phyloP scores from a whole-genome alignment of 371 early-diverging fungal species.

The Rhizopus microsporus region DNA sequence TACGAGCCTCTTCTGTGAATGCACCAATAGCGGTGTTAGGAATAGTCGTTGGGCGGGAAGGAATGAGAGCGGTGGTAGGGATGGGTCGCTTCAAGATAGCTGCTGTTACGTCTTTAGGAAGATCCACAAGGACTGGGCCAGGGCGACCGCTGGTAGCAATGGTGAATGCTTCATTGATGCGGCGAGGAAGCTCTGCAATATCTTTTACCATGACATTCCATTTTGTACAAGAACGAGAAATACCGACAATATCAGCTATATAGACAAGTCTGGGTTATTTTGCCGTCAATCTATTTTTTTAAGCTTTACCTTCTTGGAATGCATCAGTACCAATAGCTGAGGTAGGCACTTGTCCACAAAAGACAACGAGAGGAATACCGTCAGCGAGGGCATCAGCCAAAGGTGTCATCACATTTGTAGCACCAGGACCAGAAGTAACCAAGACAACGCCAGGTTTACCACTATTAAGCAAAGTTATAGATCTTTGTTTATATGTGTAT shows the following conservation, averaged over 20 bases:
- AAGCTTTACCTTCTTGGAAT: conserved; percentile 81
- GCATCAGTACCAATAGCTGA: conserved; percentile 94
- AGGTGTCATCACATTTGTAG: conserved; percentile 96
- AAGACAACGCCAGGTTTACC: conserved; percentile 95
- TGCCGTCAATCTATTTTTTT: conserved; percentile 1
- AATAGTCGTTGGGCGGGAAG: conserved; percentile 59
- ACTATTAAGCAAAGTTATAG: conserved; percentile 30
- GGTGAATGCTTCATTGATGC: conserved; percentile 96
- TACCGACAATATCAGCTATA: conserved; percentile 90
- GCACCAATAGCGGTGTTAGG: conserved; percentile 53
- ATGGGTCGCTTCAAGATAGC: conserved; percentile 84
- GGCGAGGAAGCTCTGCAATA: conserved; percentile 91
- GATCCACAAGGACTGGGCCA: conserved; percentile 96
- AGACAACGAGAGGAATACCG: conserved; percentile 94
- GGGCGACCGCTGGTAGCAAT: conserved; percentile 96
- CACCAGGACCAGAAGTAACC: conserved; percentile 98
- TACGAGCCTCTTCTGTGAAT: conserved; percentile 46
- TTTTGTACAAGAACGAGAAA: conserved; percentile 94
- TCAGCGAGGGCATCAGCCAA: conserved; percentile 97
- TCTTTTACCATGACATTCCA: conserved; percentile 99
- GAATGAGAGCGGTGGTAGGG: conserved; percentile 66
- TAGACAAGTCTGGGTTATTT: background rate
- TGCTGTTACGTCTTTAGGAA: conserved; percentile 97
- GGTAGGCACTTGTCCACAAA: conserved; percentile 93
- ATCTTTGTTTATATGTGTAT: background rate